Conservation (phyloP, 306 rosid species). For the Fragaria iinumae region DNA sequence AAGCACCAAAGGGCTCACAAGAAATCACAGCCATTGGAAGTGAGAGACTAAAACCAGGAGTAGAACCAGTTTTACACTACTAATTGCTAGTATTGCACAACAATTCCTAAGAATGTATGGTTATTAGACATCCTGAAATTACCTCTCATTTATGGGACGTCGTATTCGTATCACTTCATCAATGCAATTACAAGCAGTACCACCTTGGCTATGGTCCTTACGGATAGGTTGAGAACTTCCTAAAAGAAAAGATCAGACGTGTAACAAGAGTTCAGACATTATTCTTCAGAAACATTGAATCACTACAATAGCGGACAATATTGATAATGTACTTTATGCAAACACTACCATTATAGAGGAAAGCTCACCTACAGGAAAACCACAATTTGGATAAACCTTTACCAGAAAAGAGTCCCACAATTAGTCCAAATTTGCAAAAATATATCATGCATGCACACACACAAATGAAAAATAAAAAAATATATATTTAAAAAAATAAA, state of each 20-base stretch:
- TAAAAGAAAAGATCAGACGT: slow-evolving; percentile 18
- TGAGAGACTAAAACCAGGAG: background rate
- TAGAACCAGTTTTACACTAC: background rate
- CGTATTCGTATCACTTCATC: slow-evolving; percentile 69
- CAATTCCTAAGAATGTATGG: background rate
- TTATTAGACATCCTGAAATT: slow-evolving; percentile 20
- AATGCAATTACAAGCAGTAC: slow-evolving; percentile 53
- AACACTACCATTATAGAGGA: background rate
- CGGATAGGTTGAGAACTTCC: slow-evolving; percentile 47
- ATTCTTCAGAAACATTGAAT: slow-evolving; percentile 7
- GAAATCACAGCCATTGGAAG: background rate
- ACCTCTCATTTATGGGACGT: slow-evolving; percentile 56
- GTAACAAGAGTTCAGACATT: slow-evolving; percentile 14
- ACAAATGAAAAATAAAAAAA: too few relatives aligned
- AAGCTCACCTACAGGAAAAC: slow-evolving; percentile 59
- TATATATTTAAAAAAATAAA: too few relatives aligned
- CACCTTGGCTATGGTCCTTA: slow-evolving; percentile 26
- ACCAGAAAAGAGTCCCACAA: slow-evolving; percentile 31
- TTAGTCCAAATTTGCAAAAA: slow-evolving; percentile 42
- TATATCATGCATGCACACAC: background rate
- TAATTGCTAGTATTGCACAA: slow-evolving; percentile 5
- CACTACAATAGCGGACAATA: slow-evolving; percentile 10
- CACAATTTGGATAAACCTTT: slow-evolving; percentile 62
- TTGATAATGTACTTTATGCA: background rate
- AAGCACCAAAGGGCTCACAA: background rate